Evolutionary conservation across 495 filamentous ascomycete genomes (phyloP).

Genomic region (Chaetomidium leptoderma): DNA sequence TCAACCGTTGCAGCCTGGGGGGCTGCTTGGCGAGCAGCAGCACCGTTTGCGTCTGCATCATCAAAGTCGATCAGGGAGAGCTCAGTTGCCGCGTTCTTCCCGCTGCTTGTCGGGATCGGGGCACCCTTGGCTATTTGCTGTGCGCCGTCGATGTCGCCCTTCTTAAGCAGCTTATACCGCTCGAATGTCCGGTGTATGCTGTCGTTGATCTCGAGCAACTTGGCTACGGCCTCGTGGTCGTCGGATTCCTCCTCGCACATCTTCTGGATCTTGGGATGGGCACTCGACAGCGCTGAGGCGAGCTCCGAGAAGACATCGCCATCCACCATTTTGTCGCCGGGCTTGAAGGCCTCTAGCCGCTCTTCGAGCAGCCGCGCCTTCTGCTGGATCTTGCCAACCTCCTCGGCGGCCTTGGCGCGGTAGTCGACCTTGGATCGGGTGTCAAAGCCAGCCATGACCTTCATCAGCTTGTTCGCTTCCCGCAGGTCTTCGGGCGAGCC

Average conservation of each 20-base stretch:
- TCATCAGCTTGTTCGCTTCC: conserved; percentile 96
- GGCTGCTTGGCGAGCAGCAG: conserved; percentile 30
- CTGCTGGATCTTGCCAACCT: conserved; percentile 86
- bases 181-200: conserved; percentile 97
- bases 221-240: conserved; percentile 90
- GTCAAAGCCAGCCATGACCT: conserved; percentile 97
- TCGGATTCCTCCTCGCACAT: conserved; percentile 99
- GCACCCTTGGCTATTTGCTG: conserved; percentile 79
- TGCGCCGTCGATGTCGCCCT: conserved; percentile 87
- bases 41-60: conserved; percentile 57
- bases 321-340: conserved; percentile 76
- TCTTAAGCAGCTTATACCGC: conserved; percentile 88
- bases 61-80: conserved; percentile 91
- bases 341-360: conserved; percentile 77
- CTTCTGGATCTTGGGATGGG: conserved; percentile 96
- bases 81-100: conserved; percentile 74
- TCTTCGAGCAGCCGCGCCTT: conserved; percentile 92
- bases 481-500: conserved; percentile 89
- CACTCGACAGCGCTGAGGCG: conserved; percentile 83
- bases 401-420: conserved; percentile 92
- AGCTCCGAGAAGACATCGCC: conserved; percentile 97
- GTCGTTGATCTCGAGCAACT: conserved; percentile 94
- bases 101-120: conserved; percentile 57
- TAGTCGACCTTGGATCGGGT: conserved; percentile 95
- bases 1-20: conserved; percentile 39